A percentile compares a stretch with the other conserved stretches of the same genome.
Evolutionary conservation across 345 rosid genomes (phyloP).

Genomic region (Draba incana): DNA sequence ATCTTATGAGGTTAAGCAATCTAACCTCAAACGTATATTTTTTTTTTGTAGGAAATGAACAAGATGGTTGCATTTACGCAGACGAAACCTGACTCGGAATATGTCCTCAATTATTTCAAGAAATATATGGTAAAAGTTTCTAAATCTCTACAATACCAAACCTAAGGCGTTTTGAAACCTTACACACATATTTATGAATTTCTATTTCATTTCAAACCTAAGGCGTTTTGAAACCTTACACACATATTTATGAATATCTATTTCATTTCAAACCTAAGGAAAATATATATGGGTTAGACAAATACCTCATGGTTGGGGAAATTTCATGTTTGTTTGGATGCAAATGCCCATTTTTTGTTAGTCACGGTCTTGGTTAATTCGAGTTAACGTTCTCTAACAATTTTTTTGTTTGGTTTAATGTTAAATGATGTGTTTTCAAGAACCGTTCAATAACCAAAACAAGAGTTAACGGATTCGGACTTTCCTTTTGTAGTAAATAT

Average conservation of each 20-base stretch:
- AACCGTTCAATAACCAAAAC: not conserved
- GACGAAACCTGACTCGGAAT: slow-evolving; percentile 60
- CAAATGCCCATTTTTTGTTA: too few relatives aligned
- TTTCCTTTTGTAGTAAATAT: not conserved
- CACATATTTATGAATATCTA: too few relatives aligned
- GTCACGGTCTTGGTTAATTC: too few relatives aligned
- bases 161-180: not conserved
- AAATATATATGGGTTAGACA: too few relatives aligned
- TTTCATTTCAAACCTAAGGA: too few relatives aligned
- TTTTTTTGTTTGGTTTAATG: too few relatives aligned
- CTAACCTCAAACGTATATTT: not conserved
- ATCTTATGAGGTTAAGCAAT: not conserved
- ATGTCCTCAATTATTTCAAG: slow-evolving; percentile 52
- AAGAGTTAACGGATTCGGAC: not conserved
- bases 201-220: not conserved
- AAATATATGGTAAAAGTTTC: slow-evolving; percentile 49
- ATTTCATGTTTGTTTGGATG: too few relatives aligned
- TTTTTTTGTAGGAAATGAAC: slow-evolving; percentile 56
- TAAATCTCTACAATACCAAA: not conserved
- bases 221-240: too few relatives aligned
- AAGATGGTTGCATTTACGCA: slow-evolving; percentile 68
- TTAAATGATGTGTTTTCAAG: too few relatives aligned
- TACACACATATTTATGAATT: not conserved
- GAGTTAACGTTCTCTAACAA: too few relatives aligned
- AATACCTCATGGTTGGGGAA: too few relatives aligned